These are phyloP conservation scores for Gossypium gossypioides DNA, from an alignment of 441 rosid species.

Conservation along the genomic window DNA sequence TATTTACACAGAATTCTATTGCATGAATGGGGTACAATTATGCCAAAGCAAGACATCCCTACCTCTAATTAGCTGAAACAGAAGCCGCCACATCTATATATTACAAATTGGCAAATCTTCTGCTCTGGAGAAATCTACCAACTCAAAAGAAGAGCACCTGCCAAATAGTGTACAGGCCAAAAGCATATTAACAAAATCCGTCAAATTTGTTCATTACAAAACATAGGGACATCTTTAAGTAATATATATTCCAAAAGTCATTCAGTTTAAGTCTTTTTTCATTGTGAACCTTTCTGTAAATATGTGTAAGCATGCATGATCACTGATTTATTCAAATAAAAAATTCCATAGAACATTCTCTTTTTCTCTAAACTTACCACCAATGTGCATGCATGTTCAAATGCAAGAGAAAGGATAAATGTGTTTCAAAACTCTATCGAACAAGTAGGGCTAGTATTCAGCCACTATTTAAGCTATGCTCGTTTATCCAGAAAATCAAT, in stretches of 20 bases:
- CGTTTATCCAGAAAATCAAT: neutral
- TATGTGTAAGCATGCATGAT: neutral
- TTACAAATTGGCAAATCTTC: neutral
- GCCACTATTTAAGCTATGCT: neutral
- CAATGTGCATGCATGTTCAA: no score
- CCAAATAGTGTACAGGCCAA: neutral
- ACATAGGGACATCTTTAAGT: neutral
- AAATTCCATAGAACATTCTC: no score
- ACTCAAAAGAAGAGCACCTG: constrained; percentile 10
- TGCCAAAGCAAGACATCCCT: no score
- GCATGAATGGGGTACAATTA: no score
- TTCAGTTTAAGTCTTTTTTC: neutral
- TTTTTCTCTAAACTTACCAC: no score
- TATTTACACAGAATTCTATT: no score
- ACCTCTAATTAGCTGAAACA: constrained; percentile 7
- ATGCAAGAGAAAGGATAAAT: no score
- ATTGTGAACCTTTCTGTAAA: neutral
- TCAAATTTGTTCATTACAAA: no score
- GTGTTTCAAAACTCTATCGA: neutral
- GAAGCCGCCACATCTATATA: neutral
- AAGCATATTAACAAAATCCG: neutral
- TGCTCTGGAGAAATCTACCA: constrained; percentile 9
- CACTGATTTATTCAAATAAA: no score
- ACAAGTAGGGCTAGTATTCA: neutral
- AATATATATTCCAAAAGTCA: neutral